These are phyloP conservation scores for Tylopilus sp. DNA, from an alignment of 1,284 basidiomycete genomes.

Conservation along the genomic window DNA sequence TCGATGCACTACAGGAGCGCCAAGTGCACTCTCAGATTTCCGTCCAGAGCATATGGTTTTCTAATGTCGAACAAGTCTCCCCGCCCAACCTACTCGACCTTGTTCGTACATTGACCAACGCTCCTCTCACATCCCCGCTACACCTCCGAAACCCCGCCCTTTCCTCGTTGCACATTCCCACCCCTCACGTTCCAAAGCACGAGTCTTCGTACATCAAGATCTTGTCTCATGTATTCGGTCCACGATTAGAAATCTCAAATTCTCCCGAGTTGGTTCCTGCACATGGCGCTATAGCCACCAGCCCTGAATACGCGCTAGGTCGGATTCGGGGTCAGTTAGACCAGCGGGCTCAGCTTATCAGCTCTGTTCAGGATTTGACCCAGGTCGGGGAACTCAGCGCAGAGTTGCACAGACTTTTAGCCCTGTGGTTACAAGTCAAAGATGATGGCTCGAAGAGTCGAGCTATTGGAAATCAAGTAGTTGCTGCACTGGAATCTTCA, in stretches of 20 bases:
- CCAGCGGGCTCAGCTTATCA: constrained; percentile 60
- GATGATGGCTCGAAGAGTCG: constrained; percentile 56
- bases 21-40: constrained; percentile 46
- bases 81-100: constrained; percentile 46
- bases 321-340: constrained; percentile 81
- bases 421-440: constrained; percentile 72
- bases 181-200: constrained; percentile 76
- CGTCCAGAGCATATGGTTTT: constrained; percentile 61
- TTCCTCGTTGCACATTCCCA: constrained; percentile 18
- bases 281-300: constrained; percentile 72
- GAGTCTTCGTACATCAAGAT: constrained; percentile 91
- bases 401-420: constrained; percentile 68
- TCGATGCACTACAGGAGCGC: constrained; percentile 65
- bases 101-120: constrained; percentile 38
- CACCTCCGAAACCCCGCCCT: constrained; percentile 40
- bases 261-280: constrained; percentile 67
- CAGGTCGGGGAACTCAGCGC: constrained; percentile 45
- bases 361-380: constrained; percentile 58
- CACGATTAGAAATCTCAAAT: constrained; percentile 85
- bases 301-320: constrained; percentile 91
- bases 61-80: constrained; percentile 43
- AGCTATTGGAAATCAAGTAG: constrained; percentile 57
- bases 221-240: constrained; percentile 75
- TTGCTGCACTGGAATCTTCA: constrained; percentile 48
- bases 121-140: constrained; percentile 40